These are phyloP conservation scores for Lentinula guzmanii DNA, from an alignment of 768 basidiomycete genomes.

Conservation along the genomic window DNA sequence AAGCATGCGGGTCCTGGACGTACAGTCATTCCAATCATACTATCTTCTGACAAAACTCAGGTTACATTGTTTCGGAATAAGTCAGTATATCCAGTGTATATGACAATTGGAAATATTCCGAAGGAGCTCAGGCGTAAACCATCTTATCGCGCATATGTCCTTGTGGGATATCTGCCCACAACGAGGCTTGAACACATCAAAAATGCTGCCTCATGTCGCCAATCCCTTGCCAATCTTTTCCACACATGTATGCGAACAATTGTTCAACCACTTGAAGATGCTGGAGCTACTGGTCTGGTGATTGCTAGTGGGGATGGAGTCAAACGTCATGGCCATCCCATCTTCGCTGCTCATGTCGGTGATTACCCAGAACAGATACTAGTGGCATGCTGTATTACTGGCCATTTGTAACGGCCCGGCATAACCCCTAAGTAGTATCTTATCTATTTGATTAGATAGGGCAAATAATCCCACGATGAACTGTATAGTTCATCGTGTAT, in stretches of 20 bases:
- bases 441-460: no score
- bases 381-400: no score
- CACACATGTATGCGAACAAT: slow-evolving; percentile 18
- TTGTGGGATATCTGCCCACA: slow-evolving; percentile 26
- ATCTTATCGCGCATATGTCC: slow-evolving; percentile 15
- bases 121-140: neutral
- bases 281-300: slow-evolving; percentile 2
- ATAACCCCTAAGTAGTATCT: no score
- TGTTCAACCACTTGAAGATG: slow-evolving; percentile 12
- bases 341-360: neutral
- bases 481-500: no score
- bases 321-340: neutral
- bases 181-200: slow-evolving; percentile 10
- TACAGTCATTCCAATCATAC: slow-evolving; percentile 16
- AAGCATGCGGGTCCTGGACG: neutral
- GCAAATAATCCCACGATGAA: no score
- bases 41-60: neutral
- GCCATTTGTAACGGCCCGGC: no score
- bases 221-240: slow-evolving; percentile 20
- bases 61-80: no score
- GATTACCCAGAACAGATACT: slow-evolving; percentile 15
- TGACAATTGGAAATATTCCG: no score
- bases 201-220: slow-evolving; percentile 7
- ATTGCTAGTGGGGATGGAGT: neutral
- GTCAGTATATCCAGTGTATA: no score